Percentiles rank a stretch among this genome's conserved stretches.
Evolutionary conservation across 75 land plant species (phyloP).

Genomic region (Picea sitchensis): DNA sequence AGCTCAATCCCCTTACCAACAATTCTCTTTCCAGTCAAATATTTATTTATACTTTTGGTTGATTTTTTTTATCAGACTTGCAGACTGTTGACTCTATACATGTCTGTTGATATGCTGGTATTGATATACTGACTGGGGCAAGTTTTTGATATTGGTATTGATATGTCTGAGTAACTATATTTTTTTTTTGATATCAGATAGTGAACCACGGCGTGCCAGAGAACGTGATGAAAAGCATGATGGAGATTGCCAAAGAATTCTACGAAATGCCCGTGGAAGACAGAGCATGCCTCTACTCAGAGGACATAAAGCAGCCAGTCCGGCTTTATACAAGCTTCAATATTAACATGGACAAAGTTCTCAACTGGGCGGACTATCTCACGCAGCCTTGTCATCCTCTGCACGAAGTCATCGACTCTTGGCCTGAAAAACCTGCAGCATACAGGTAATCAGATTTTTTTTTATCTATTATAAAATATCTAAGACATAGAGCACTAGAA

Average conservation of each 20-base stretch:
- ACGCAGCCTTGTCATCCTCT: constrained; percentile 48
- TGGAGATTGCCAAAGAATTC: constrained; percentile 34
- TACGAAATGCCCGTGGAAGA: constrained; percentile 44
- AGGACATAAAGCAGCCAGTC: constrained; percentile 32
- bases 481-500: no score
- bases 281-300: constrained; percentile 26
- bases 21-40: constrained; percentile 48
- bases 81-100: no score
- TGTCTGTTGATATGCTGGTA: no score
- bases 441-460: no score
- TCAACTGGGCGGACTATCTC: no score
- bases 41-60: no score
- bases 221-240: constrained; percentile 25
- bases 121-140: neutral
- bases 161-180: neutral
- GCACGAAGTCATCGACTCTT: constrained; percentile 23
- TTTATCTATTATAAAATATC: no score
- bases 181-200: constrained; percentile 20
- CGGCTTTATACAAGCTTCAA: constrained; percentile 54
- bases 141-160: no score
- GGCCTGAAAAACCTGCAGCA: constrained; percentile 55
- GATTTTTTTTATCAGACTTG: no score
- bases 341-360: constrained; percentile 31
- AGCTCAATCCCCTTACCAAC: neutral
- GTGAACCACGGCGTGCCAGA: constrained; percentile 56